Base-by-base conservation (phyloP, 306 rosid species). In the Sphenostylis stenocarpa region DNA sequence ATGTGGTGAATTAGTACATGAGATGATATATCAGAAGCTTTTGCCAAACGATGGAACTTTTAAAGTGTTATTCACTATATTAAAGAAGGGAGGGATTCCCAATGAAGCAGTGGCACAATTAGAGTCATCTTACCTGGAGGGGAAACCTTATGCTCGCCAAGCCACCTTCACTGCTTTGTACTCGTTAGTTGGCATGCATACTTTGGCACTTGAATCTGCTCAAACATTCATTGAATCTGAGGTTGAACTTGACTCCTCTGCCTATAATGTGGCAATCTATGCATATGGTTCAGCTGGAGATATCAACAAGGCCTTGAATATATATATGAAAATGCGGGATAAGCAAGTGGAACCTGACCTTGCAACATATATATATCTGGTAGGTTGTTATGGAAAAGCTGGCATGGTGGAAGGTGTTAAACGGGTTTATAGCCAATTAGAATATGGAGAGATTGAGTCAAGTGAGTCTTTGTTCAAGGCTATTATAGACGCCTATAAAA, bases 391-490 rank as follows among this genome's bases (percentile, higher is more conserved):
- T 86, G 98, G 92, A 77, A 87, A 83, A 82, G 93, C 97, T 44
- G 90, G 96, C 71, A 87, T 95, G 92, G 61, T 95, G 51, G 94
- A 86, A 87, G 98, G 97, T 19, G 89, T 91, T 80, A 91, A 86
- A 87, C 78, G 93, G 68, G 77, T 95, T 60, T 88, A 88, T 82
- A 78, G 89, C 82, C 91, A 80, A 61, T 64, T 95, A 41, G 88
- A 89, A 79, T 83, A 78, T 48, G 96, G 85, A 77, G 87, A 92
- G 76, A 85, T 89, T 1, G 87, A 85, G 73, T 87, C 83, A 2
- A 86, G 78, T 58, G 74, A 79, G 41, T 87, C 98, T 29, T 84
- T 95, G 90, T 87, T 83, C 84, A 82, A 83, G 83, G 96, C 93
- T 41, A 86, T 95, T 19, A 83, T 83, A 71, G 81, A 84, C 75